These are phyloP conservation scores for Metarhizium album DNA, from an alignment of 2,329 filamentous ascomycete genomes.

Conservation along the genomic window DNA sequence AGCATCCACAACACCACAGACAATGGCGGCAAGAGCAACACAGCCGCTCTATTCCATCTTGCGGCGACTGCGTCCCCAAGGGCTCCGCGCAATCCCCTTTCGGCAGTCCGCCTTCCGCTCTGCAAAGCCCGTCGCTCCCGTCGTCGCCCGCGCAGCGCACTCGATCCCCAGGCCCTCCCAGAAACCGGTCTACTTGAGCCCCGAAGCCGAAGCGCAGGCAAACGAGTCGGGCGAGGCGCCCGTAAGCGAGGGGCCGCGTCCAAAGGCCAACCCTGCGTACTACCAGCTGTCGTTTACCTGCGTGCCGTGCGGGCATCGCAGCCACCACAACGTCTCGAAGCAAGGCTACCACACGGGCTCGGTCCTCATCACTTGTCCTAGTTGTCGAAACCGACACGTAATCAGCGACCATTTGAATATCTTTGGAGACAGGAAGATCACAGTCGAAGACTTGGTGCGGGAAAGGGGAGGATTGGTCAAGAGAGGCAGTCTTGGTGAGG, in stretches of 20 bases:
- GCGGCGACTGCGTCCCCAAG: conserved; percentile 11
- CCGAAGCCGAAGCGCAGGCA: conserved; percentile 6
- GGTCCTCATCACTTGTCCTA: conserved; percentile 78
- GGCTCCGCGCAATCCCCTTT: conserved; percentile 10
- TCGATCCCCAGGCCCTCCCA: conserved; percentile 22
- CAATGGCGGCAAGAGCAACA: conserved; percentile 20
- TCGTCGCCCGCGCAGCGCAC: conserved; percentile 20
- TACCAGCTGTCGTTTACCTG: conserved; percentile 93
- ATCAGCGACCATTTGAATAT: conserved; percentile 82
- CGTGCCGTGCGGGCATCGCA: conserved; percentile 69
- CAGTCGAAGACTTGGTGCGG: conserved; percentile 66
- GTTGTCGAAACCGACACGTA: conserved; percentile 77
- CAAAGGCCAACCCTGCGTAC: conserved; percentile 42
- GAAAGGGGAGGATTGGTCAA: conserved; percentile 67
- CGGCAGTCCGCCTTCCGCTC: conserved; percentile 5
- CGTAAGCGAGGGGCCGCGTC: conserved; percentile 18
- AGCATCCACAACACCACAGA: not conserved
- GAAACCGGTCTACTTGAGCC: conserved; percentile 5
- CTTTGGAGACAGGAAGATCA: conserved; percentile 59
- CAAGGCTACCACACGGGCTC: conserved; percentile 91
- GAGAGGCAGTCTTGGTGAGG: conserved; percentile 57
- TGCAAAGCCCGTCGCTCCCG: conserved; percentile 6
- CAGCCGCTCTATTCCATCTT: conserved; percentile 9
- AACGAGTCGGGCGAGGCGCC: conserved; percentile 10
- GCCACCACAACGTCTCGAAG: conserved; percentile 79